Conservation (phyloP, 495 filamentous ascomycete species). For the Trichocladium antarcticum region DNA sequence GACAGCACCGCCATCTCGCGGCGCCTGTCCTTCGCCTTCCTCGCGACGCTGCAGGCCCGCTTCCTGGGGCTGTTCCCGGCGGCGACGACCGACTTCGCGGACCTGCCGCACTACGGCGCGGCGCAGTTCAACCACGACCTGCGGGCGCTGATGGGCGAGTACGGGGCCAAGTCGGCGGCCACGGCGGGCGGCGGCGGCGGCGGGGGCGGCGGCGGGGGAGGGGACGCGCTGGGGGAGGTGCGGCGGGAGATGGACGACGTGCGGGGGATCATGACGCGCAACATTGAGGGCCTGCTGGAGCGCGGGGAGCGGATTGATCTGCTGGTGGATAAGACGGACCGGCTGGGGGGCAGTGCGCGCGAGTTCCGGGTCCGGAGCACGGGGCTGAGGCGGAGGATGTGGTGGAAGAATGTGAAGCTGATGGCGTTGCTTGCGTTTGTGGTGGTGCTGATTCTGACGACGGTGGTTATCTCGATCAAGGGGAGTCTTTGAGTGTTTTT, state of each 20-base stretch:
- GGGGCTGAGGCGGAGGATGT: slow-evolving; percentile 84
- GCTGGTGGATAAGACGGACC: slow-evolving; percentile 93
- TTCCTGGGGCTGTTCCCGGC: slow-evolving; percentile 68
- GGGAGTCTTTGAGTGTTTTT: slow-evolving; percentile 16
- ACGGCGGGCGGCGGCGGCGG: slow-evolving; percentile 21
- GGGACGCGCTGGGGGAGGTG: slow-evolving; percentile 76
- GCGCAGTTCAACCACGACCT: slow-evolving; percentile 75
- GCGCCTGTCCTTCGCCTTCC: slow-evolving; percentile 84
- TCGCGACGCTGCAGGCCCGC: slow-evolving; percentile 80
- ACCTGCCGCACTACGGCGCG: slow-evolving; percentile 78
- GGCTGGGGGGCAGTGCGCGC: slow-evolving; percentile 70
- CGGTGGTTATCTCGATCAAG: slow-evolving; percentile 36
- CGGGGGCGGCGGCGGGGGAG: slow-evolving; percentile 36
- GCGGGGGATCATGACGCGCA: slow-evolving; percentile 93
- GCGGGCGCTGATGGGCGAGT: slow-evolving; percentile 68
- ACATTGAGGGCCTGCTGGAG: slow-evolving; percentile 93
- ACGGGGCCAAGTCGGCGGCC: slow-evolving; percentile 50
- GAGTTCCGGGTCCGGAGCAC: slow-evolving; percentile 82
- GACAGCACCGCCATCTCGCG: slow-evolving; percentile 58
- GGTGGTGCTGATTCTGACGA: slow-evolving; percentile 61
- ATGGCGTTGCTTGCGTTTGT: slow-evolving; percentile 81
- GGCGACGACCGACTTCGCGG: slow-evolving; percentile 55
- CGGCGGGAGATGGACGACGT: slow-evolving; percentile 87
- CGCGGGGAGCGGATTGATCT: slow-evolving; percentile 89
- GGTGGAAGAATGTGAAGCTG: slow-evolving; percentile 98